Base-by-base conservation (phyloP, 2,329 filamentous ascomycete species). In the Dactylonectria estremocensis region DNA sequence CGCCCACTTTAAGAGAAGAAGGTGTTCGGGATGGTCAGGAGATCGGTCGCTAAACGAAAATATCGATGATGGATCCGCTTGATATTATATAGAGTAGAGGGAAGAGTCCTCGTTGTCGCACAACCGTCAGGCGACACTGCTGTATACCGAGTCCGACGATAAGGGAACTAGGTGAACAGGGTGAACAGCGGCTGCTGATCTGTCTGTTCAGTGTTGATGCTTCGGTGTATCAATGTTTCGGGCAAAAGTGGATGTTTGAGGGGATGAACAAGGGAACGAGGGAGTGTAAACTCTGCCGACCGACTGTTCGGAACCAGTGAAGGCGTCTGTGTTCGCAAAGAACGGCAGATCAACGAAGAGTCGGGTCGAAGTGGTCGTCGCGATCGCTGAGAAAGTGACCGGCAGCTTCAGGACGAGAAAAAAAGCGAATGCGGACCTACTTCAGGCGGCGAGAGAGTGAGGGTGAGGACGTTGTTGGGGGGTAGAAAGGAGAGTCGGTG, bases 271-370 rank as follows among this genome's bases (percentile, higher is more conserved):
- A 61, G 52, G 24, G 40, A 63, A 53, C 69, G 43, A 53, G 55
- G 52, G 45, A 63, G 46, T 63, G 57, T 57, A 56, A 68, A 71
- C 72, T 76, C 73, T 78, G 77, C 77, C 77, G 66, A 75, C 78
- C 79, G 78, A 80, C 80, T 76, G 79, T 80, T 83, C 80, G 79
- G 77, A 84, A 89, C 89, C 88, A 91, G 84, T 89, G 75, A 91
- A 91, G 89, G 89, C 84, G 85, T 91, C 89, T 85, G 84, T 80
- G 77, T 73, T 71, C 72, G 74, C 71, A 63, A 67, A 69, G 69
- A 75, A 74, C 69, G 73, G 73, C 79, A 81, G 78, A 81, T 74
- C 79, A 79, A 69, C 70, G 78, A 81, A 78, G 69, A 78, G 78
- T 81, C 79, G 79, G 79, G 77, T 75, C 69, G 74, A 79, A 80